phyloP scores from a whole-genome alignment of 768 basidiomycete genomes.

The Dacryopinax primogenitus region DNA sequence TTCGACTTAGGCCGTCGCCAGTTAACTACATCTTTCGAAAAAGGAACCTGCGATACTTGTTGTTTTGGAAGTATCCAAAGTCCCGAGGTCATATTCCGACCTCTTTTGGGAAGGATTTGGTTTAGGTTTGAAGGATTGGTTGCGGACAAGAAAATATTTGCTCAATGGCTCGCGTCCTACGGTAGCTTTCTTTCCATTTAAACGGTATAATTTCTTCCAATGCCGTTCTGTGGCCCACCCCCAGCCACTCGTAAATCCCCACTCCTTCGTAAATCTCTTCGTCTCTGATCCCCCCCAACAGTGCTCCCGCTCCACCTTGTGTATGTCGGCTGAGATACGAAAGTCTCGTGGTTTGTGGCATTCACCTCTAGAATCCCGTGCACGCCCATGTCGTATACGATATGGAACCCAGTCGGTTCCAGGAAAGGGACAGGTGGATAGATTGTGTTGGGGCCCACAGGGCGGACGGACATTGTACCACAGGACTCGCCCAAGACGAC shows the following conservation, averaged over 20 bases:
- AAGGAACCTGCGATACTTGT: too few species aligned
- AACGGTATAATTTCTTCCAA: too few species aligned
- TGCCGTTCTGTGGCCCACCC: too few species aligned
- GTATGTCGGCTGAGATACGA: neutral
- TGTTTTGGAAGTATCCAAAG: too few species aligned
- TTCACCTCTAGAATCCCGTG: neutral
- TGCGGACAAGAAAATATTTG: too few species aligned
- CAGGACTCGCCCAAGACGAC: neutral
- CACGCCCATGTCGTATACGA: neutral
- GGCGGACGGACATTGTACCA: neutral
- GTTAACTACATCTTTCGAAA: too few species aligned
- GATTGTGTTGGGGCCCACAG: neutral
- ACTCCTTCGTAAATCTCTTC: neutral
- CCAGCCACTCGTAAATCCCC: neutral
- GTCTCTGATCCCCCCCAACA: neutral
- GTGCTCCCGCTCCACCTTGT: neutral
- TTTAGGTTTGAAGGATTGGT: too few species aligned
- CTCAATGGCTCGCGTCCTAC: too few species aligned
- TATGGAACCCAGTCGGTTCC: neutral
- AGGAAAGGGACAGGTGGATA: neutral
- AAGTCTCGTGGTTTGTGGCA: neutral
- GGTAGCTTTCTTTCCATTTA: too few species aligned
- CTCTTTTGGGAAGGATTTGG: too few species aligned
- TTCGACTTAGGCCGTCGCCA: too few species aligned
- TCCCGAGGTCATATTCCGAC: too few species aligned